These are phyloP conservation scores for Halophytophthora batemanensis DNA, from an alignment of 352 stramenopile species.

Conservation along the genomic window DNA sequence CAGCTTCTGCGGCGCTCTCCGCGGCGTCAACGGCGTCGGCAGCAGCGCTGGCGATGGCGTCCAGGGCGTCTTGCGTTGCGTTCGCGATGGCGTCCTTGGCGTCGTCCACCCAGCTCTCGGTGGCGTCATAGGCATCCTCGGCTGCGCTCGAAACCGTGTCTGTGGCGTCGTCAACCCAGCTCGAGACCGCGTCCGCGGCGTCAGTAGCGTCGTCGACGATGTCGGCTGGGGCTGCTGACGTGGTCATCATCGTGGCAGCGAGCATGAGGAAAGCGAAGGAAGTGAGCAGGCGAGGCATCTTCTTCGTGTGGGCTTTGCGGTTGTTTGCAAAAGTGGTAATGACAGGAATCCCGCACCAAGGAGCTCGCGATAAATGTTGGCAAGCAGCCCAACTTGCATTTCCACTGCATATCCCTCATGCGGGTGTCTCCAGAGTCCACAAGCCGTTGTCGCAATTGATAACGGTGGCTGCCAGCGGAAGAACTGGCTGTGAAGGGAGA, in stretches of 20 bases:
- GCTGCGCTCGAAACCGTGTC: not conserved
- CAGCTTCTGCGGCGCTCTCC: too few species aligned
- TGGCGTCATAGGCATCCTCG: not conserved
- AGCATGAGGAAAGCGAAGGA: not conserved
- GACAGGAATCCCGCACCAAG: too few species aligned
- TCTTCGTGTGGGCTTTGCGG: too few species aligned
- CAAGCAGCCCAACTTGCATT: too few species aligned
- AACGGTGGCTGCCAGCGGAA: too few species aligned
- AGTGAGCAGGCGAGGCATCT: not conserved
- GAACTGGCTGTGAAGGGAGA: too few species aligned
- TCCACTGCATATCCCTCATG: too few species aligned
- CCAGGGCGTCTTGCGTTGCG: slow-evolving; percentile 9
- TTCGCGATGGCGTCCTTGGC: slow-evolving; percentile 7
- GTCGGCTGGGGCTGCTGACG: not conserved
- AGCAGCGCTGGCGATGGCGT: slow-evolving; percentile 16
- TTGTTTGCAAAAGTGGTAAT: too few species aligned
- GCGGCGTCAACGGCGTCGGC: too few species aligned
- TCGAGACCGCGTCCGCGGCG: not conserved
- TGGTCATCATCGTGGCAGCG: not conserved
- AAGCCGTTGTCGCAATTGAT: too few species aligned
- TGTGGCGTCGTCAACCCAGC: not conserved
- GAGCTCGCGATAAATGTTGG: too few species aligned
- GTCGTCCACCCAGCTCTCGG: slow-evolving; percentile 9
- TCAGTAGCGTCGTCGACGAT: not conserved
- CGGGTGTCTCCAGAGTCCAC: too few species aligned